Conservation (phyloP, 805 yeast species). For the Cyberlindnera euphorbiae region DNA sequence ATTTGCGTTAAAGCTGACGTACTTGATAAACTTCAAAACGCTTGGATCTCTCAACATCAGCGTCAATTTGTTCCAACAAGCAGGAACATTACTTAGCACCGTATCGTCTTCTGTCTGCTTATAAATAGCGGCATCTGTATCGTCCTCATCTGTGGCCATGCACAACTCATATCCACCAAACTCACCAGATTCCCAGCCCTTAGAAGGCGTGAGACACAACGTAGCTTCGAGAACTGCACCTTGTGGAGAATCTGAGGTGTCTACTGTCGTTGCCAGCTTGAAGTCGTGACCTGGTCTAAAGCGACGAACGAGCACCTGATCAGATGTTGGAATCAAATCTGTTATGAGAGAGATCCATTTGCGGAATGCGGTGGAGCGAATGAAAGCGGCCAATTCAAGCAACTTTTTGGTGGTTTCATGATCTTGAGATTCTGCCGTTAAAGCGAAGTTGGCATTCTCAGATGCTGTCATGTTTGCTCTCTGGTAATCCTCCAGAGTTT, state of each 20-base stretch:
- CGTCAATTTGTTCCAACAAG: conserved; percentile 76
- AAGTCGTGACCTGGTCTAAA: conserved; percentile 95
- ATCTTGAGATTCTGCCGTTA: conserved; percentile 21
- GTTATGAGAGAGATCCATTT: conserved; percentile 68
- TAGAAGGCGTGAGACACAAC: conserved; percentile 72
- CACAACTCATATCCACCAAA: conserved; percentile 92
- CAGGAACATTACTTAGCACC: conserved; percentile 73
- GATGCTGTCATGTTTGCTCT: conserved; percentile 36
- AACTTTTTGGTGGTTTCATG: conserved; percentile 36
- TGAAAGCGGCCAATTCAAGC: conserved; percentile 49
- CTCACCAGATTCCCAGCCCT: conserved; percentile 86
- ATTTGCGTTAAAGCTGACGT: conserved; percentile 80
- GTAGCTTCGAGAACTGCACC: conserved; percentile 70
- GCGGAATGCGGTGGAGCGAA: conserved; percentile 57
- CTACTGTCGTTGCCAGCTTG: conserved; percentile 72
- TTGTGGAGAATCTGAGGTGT: conserved; percentile 19
- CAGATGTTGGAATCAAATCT: conserved; percentile 53
- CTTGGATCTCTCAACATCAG: conserved; percentile 78
- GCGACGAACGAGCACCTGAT: conserved; percentile 70
- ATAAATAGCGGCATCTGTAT: conserved; percentile 63
- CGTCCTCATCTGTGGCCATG: conserved; percentile 73
- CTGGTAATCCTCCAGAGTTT: conserved; percentile 26
- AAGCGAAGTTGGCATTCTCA: conserved; percentile 52
- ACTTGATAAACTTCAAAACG: conserved; percentile 88
- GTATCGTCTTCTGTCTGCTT: conserved; percentile 56